A percentile compares a stretch with the other conserved stretches of the same genome.
These are phyloP conservation scores for Petunia secreta DNA, from an alignment of 257 asterid genomes.

Conservation along the genomic window DNA sequence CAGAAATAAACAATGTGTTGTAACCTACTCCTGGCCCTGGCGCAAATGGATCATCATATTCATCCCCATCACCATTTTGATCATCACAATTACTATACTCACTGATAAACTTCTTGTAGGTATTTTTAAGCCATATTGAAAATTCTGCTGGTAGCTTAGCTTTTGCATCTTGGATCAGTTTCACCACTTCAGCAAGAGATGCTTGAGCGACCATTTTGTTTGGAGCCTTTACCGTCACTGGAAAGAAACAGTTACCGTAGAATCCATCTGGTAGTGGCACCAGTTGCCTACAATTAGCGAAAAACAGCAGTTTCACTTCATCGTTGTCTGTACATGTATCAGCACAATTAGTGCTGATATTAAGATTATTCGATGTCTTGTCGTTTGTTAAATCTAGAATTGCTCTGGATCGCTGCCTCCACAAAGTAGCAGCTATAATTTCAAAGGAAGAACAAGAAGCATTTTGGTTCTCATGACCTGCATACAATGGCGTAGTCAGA, in stretches of 20 bases:
- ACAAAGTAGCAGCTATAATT: conserved; percentile 46
- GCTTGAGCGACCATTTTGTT: conserved; percentile 26
- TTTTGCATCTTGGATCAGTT: conserved; percentile 52
- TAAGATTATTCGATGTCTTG: neutral
- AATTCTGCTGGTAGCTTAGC: conserved; percentile 35
- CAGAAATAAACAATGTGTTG: conserved; percentile 51
- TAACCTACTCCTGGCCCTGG: conserved; percentile 41
- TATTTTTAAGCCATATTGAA: conserved; percentile 27
- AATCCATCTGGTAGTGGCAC: conserved; percentile 45
- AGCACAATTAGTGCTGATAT: too few relatives aligned
- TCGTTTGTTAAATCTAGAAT: conserved; percentile 29
- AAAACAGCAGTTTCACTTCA: conserved; percentile 43
- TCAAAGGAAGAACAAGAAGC: conserved; percentile 50
- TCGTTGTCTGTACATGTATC: neutral
- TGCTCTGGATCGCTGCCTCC: conserved; percentile 48
- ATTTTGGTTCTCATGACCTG: neutral
- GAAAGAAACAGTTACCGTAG: conserved; percentile 64
- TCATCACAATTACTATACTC: neutral
- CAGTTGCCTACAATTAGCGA: conserved; percentile 53
- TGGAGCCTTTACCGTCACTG: conserved; percentile 39
- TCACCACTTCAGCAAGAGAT: conserved; percentile 41
- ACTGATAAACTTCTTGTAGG: neutral
- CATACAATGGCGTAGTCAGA: too few relatives aligned
- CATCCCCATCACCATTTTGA: conserved; percentile 15
- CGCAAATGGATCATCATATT: conserved; percentile 38